Evolutionary conservation across 2,329 filamentous ascomycete genomes (phyloP).

Genomic region (Orbilia ellipsospora): DNA sequence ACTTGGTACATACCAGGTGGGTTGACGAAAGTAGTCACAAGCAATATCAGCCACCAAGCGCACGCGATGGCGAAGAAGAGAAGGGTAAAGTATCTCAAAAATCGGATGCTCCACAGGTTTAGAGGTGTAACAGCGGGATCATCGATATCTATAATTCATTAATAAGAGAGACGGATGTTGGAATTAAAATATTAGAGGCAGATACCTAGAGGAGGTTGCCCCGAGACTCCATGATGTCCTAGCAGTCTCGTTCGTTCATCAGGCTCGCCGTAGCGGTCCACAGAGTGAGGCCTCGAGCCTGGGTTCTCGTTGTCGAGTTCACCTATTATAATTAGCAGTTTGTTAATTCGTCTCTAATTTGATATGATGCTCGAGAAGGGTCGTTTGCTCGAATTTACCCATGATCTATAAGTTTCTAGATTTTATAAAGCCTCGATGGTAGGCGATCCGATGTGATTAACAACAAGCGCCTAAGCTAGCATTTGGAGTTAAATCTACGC

Average conservation of each 20-base stretch:
- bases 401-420: neutral
- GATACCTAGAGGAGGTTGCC: constrained; percentile 48
- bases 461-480: no score
- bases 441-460: no score
- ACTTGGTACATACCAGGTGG: constrained; percentile 71
- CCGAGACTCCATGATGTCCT: constrained; percentile 36
- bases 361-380: constrained; percentile 1
- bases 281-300: constrained; percentile 3
- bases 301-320: neutral
- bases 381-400: constrained; percentile 26
- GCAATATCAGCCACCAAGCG: constrained; percentile 89
- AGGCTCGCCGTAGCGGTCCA: constrained; percentile 22
- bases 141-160: constrained; percentile 53
- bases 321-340: neutral
- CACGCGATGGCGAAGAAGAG: constrained; percentile 80
- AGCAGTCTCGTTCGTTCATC: constrained; percentile 42
- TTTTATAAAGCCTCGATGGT: neutral
- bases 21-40: constrained; percentile 91
- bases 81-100: constrained; percentile 80
- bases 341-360: constrained; percentile 6
- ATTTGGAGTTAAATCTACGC: no score
- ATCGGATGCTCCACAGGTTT: constrained; percentile 90
- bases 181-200: neutral
- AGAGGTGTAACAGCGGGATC: constrained; percentile 77
- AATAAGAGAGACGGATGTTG: no score